A percentile compares a stretch with the other conserved stretches of the same genome.
Conservation (phyloP, 495 filamentous ascomycete genomes). For the Penicillium nucicola region DNA sequence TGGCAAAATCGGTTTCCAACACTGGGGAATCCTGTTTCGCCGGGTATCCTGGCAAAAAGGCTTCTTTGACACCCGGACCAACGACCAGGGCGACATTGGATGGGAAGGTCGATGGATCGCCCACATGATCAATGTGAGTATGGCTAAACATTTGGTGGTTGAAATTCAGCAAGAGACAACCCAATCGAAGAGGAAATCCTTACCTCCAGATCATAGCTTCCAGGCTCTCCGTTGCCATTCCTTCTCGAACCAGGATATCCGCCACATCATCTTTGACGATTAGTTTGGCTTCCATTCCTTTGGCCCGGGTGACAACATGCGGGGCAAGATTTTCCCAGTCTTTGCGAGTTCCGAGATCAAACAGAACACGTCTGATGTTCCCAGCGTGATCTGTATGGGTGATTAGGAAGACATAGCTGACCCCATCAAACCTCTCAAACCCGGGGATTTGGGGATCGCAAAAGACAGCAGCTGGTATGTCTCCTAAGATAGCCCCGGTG, state of each 20-base stretch:
- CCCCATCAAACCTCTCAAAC: too few relatives aligned
- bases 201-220: constrained; percentile 3
- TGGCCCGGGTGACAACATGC: background rate
- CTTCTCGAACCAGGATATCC: background rate
- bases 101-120: constrained; percentile 47
- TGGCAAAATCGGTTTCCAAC: constrained; percentile 44
- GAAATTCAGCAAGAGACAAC: too few relatives aligned
- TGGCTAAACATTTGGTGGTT: constrained; percentile 34
- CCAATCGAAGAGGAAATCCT: background rate
- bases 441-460: too few relatives aligned
- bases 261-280: background rate
- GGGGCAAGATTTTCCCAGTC: background rate
- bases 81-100: constrained; percentile 44
- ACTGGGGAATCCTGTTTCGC: constrained; percentile 29
- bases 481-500: too few relatives aligned
- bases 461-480: too few relatives aligned
- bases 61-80: constrained; percentile 47
- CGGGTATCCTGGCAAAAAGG: constrained; percentile 45
- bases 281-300: background rate
- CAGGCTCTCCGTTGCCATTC: background rate
- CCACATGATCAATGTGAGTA: constrained; percentile 56
- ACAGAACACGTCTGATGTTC: too few relatives aligned
- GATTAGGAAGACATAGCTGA: too few relatives aligned
- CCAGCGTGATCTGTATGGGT: too few relatives aligned
- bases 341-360: constrained; percentile 1